phyloP scores from a whole-genome alignment of 2,329 filamentous ascomycete genomes.

The Xylariaceae sp. region DNA sequence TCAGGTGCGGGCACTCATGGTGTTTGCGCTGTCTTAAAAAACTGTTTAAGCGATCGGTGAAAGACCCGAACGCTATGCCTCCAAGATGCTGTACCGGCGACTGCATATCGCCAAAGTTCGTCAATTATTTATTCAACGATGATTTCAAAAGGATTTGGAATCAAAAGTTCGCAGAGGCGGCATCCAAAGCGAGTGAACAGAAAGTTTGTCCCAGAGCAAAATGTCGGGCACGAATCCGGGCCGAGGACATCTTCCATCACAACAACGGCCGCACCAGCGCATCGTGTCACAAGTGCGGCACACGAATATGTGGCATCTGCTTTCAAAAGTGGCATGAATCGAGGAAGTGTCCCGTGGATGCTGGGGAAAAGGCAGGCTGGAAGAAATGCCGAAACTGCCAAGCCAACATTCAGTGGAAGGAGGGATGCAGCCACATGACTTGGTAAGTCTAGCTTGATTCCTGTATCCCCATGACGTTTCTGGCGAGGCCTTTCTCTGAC shows the following conservation, averaged over 20 bases:
- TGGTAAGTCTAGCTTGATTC: constrained; percentile 52
- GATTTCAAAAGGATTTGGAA: constrained; percentile 78
- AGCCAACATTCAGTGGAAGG: constrained; percentile 68
- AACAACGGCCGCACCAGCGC: constrained; percentile 59
- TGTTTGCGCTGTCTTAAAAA: constrained; percentile 71
- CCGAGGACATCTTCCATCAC: constrained; percentile 55
- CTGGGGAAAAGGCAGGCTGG: constrained; percentile 65
- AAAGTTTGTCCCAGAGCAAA: constrained; percentile 69
- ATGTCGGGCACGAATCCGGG: constrained; percentile 78
- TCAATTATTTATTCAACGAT: constrained; percentile 67
- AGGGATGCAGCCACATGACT: constrained; percentile 84
- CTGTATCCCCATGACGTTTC: constrained; percentile 3
- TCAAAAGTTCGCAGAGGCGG: constrained; percentile 70
- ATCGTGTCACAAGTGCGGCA: constrained; percentile 65
- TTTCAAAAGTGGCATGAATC: constrained; percentile 68
- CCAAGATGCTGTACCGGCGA: constrained; percentile 72
- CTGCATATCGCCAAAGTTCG: constrained; percentile 69
- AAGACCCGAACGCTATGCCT: constrained; percentile 76
- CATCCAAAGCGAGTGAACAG: constrained; percentile 65
- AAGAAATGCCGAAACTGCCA: constrained; percentile 71
- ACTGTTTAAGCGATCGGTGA: constrained; percentile 69
- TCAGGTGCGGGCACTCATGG: constrained; percentile 77
- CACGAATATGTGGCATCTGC: constrained; percentile 69
- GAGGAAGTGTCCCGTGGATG: constrained; percentile 65
- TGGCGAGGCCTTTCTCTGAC: constrained; percentile 1